Conservation (phyloP, 495 filamentous ascomycete species). For the Collariella sp. region DNA sequence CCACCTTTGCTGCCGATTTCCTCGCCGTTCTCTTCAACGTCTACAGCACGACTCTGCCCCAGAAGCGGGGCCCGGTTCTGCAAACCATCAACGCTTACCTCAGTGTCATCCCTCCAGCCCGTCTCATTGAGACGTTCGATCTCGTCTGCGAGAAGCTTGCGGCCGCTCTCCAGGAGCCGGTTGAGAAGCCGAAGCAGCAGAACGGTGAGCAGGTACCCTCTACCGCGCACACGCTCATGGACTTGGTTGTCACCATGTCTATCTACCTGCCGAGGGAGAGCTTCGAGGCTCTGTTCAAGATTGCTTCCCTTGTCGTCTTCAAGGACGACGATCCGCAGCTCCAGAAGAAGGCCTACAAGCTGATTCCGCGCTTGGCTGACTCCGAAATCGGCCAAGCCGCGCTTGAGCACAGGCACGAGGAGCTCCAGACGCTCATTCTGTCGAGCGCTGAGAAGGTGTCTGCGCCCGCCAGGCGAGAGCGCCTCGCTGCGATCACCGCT, state of each 20-base stretch:
- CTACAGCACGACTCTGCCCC: conserved; percentile 88
- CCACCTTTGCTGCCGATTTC: conserved; percentile 68
- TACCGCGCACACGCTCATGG: conserved; percentile 91
- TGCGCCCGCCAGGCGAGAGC: conserved; percentile 72
- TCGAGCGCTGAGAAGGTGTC: conserved; percentile 71
- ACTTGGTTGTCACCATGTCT: conserved; percentile 89
- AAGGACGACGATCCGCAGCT: conserved; percentile 76
- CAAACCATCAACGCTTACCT: conserved; percentile 90
- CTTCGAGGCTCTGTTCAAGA: conserved; percentile 70
- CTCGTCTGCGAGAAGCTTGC: conserved; percentile 80
- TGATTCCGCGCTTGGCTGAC: conserved; percentile 79
- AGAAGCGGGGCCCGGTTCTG: conserved; percentile 80
- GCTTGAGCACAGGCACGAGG: conserved; percentile 58
- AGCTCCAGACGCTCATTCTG: conserved; percentile 73
- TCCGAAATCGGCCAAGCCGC: conserved; percentile 65
- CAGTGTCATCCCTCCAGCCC: conserved; percentile 66
- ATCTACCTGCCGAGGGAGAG: conserved; percentile 80
- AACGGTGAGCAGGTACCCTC: conserved; percentile 69
- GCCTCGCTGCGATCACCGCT: conserved; percentile 70
- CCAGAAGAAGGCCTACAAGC: conserved; percentile 99
- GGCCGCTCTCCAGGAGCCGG: conserved; percentile 55
- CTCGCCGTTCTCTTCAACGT: conserved; percentile 96
- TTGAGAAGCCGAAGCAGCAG: conserved; percentile 47
- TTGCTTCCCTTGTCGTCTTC: conserved; percentile 71
- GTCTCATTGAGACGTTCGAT: conserved; percentile 78